Base-by-base conservation (phyloP, 495 filamentous ascomycete genomes). In the Penicillium atrosanguineum region DNA sequence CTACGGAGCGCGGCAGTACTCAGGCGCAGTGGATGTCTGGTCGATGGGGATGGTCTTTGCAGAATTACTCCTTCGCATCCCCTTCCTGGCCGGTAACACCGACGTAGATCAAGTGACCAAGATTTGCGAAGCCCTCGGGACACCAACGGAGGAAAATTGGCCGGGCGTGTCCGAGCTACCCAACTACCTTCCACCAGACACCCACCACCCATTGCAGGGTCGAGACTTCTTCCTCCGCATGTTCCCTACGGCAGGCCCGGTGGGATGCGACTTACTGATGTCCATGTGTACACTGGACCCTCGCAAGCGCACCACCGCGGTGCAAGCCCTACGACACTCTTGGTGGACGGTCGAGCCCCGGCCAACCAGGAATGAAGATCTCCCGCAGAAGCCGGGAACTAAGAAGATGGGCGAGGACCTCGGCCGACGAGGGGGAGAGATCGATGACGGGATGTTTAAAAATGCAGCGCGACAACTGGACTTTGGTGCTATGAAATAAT, bases 121-220 rank as follows among this genome's bases (percentile, higher is more conserved):
- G 50, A 95, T 97, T 56, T 89, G 85, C 62, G 82, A 89, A 58
- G 83, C 84, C 7, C 83, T 97, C 55, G 95, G 95, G 20, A 96
- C 91, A 0, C 94, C 94, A 5, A 92, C 85, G 1, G 95, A 99
- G 67, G 88, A 90, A 6, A 92, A 91, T 63, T 99, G 95, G 95
- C 91, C 94, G 0, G 94, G 93, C 9, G 94, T 97, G 4, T 84
- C 85, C 3, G 81, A 80, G 57, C 73, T 99, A 19, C 84, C 84
- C n/a, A 84, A 85, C 49, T 98, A 91, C 63, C 75, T 87, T 7
- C 74, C 82, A 8, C 65, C 79, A 1, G 83, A 84, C 48, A 68
- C 68, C 18, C 63, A 48, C 21, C 76, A 84, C 7, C 88, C 91
- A 12, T 63, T 91, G 12, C 78, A 80, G 47, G 83, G 83, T 14